These are phyloP conservation scores for Helenozyma baotianmanensis DNA, from an alignment of 805 yeast genomes.

Conservation along the genomic window DNA sequence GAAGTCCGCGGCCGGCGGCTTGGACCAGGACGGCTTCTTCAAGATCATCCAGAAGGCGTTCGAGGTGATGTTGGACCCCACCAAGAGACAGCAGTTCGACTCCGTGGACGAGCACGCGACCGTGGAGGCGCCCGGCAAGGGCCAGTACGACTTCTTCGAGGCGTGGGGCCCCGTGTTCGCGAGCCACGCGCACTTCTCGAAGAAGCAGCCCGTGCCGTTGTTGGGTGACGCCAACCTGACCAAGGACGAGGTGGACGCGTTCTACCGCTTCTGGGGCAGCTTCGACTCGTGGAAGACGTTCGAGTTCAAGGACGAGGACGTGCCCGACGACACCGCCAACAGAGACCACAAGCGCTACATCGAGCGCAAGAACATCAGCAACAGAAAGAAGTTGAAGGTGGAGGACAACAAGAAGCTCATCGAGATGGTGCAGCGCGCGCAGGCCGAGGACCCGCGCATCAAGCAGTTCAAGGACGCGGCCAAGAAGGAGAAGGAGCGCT, in stretches of 20 bases:
- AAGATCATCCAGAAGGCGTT: constrained; percentile 96
- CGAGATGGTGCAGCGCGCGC: constrained; percentile 83
- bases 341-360: constrained; percentile 99
- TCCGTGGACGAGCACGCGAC: constrained; percentile 90
- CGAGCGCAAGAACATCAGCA: constrained; percentile 94
- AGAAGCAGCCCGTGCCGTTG: constrained; percentile 80
- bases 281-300: constrained; percentile 98
- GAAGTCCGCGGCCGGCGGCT: constrained; percentile 84
- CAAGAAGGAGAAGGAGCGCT: constrained; percentile 88
- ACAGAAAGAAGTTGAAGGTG: constrained; percentile 95
- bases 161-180: constrained; percentile 92
- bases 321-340: constrained; percentile 98
- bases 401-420: constrained; percentile 91
- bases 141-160: constrained; percentile 77
- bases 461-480: constrained; percentile 89
- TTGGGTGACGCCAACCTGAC: constrained; percentile 67
- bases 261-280: constrained; percentile 89
- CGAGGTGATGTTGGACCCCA: constrained; percentile 82
- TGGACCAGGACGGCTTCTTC: constrained; percentile 94
- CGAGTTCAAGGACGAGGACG: constrained; percentile 97
- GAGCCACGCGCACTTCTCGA: constrained; percentile 88
- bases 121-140: constrained; percentile 70
- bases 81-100: constrained; percentile 88
- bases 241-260: constrained; percentile 77
- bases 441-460: constrained; percentile 91